phyloP scores from a whole-genome alignment of 306 rosid species.

The Abrus precatorius region DNA sequence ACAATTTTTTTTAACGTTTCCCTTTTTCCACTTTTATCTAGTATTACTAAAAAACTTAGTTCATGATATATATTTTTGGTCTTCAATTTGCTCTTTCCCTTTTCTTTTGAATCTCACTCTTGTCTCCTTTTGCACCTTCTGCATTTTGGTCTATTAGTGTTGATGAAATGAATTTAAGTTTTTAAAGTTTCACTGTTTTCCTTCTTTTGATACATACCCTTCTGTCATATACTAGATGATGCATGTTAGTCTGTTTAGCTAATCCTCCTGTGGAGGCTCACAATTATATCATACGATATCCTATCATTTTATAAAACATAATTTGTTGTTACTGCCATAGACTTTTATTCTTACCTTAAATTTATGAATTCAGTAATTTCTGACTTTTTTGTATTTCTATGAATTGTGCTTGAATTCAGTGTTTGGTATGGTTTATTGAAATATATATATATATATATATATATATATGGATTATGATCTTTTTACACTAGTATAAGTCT shows the following conservation, averaged over 20 bases:
- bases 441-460: too few species aligned
- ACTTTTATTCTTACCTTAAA: background rate
- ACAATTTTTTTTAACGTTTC: background rate
- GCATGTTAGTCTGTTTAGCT: conserved; percentile 13
- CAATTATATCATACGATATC: background rate
- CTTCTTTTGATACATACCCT: background rate
- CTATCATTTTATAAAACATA: background rate
- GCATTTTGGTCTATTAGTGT: conserved; percentile 21
- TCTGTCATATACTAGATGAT: background rate
- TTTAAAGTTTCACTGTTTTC: background rate
- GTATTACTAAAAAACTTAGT: background rate
- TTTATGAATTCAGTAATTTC: background rate
- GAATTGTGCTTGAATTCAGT: conserved; percentile 1
- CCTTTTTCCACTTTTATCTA: background rate
- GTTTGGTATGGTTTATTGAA: background rate
- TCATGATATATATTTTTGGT: background rate
- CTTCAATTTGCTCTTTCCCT: background rate
- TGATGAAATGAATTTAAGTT: background rate
- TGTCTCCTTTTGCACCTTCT: conserved; percentile 13
- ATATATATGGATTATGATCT: too few species aligned
- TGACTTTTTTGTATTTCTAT: background rate
- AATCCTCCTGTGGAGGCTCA: background rate
- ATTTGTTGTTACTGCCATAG: background rate
- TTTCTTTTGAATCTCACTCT: conserved; percentile 2
- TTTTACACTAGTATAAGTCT: too few species aligned